Percentiles rank a stretch among this genome's conserved stretches.
Conservation (phyloP, 257 asterid genomes). For the Ophiorrhiza pumila region DNA sequence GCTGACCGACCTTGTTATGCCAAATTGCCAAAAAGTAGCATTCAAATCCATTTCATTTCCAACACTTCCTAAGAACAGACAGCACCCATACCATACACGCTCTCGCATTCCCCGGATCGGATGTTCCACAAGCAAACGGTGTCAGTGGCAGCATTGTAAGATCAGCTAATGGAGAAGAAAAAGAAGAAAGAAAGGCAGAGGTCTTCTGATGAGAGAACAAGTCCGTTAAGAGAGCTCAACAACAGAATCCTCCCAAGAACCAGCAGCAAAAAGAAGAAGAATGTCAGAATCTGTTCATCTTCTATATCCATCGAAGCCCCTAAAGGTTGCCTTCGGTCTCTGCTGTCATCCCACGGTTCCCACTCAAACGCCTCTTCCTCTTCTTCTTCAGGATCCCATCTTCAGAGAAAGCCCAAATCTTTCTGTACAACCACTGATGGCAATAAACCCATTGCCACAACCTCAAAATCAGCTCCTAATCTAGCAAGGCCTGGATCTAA, state of each 20-base stretch:
- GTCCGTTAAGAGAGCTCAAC: conserved; percentile 38
- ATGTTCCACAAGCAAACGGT: no score
- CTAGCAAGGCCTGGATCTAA: conserved; percentile 33
- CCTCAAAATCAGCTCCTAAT: conserved; percentile 25
- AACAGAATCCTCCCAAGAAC: conserved; percentile 31
- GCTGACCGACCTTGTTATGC: no score
- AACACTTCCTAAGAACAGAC: no score
- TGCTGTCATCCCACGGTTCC: conserved; percentile 16
- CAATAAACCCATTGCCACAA: conserved; percentile 5
- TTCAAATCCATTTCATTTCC: no score
- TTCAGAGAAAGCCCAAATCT: conserved; percentile 21
- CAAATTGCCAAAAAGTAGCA: no score
- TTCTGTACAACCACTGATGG: conserved; percentile 8
- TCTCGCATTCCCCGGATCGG: no score
- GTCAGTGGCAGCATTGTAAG: no score
- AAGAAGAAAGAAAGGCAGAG: not conserved
- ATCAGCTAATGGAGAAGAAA: conserved; percentile 3
- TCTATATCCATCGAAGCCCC: conserved; percentile 29
- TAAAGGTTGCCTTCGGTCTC: conserved; percentile 26
- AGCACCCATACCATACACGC: no score
- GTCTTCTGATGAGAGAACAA: conserved; percentile 19
- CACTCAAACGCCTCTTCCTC: conserved; percentile 11
- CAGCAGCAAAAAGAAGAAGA: not conserved
- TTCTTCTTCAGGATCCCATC: conserved; percentile 26
- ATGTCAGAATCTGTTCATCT: conserved; percentile 23